A percentile compares a stretch with the other conserved stretches of the same genome.
Conservation (phyloP, 2,329 filamentous ascomycete species). For the Lasiodiplodia theobromae region DNA sequence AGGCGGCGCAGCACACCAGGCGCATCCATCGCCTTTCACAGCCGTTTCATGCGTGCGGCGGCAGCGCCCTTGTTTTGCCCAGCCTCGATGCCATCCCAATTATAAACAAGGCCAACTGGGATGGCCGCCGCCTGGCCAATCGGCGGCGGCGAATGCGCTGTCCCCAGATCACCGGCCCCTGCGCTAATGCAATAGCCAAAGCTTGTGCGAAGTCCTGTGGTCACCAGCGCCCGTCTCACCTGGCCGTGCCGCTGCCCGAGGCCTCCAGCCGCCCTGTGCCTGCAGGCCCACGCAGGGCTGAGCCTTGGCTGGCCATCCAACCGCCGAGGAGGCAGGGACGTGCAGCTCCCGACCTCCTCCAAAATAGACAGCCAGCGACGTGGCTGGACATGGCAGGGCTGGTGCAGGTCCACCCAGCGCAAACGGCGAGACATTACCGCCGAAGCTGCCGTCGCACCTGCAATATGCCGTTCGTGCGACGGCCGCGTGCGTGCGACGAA, state of each 20-base stretch:
- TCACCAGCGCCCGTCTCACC: slow-evolving; percentile 4
- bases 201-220: slow-evolving; percentile 21
- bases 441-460: background rate
- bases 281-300: slow-evolving; percentile 20
- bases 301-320: slow-evolving; percentile 7
- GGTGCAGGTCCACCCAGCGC: background rate
- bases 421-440: background rate
- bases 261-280: slow-evolving; percentile 4
- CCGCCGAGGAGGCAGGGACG: background rate
- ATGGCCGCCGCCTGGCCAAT: background rate
- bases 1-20: slow-evolving; percentile 8
- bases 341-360: slow-evolving; percentile 23
- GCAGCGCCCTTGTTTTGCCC: slow-evolving; percentile 20
- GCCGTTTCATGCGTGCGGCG: slow-evolving; percentile 4
- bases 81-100: slow-evolving; percentile 17
- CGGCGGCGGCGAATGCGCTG: slow-evolving; percentile 15
- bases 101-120: slow-evolving; percentile 16
- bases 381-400: slow-evolving; percentile 13
- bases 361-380: slow-evolving; percentile 15
- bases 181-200: slow-evolving; percentile 3
- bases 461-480: slow-evolving; percentile 8
- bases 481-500: slow-evolving; percentile 10
- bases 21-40: background rate
- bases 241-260: slow-evolving; percentile 6
- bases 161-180: slow-evolving; percentile 15